A percentile compares a stretch with the other conserved stretches of the same genome.
Evolutionary conservation across 2,329 filamentous ascomycete species (phyloP).

Genomic region (Colletotrichum plurivorum): DNA sequence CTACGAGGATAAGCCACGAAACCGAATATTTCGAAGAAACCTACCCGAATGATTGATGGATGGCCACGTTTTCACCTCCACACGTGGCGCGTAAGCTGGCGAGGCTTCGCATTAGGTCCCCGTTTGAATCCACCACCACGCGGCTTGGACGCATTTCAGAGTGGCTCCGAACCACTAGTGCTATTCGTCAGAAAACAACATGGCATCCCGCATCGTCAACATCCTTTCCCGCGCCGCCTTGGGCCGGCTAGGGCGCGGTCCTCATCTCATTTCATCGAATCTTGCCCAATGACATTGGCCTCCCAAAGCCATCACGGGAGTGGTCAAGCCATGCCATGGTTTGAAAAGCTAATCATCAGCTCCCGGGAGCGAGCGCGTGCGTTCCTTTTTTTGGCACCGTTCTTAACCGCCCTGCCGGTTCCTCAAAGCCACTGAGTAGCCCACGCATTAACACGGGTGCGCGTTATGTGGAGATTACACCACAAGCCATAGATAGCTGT

Average conservation of each 20-base stretch:
- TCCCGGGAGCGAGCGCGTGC: neutral
- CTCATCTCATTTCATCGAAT: neutral
- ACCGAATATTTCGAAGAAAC: no score
- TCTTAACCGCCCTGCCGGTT: conserved; percentile 2
- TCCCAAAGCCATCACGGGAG: neutral
- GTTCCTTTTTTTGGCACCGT: neutral
- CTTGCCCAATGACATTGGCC: neutral
- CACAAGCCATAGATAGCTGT: conserved; percentile 11
- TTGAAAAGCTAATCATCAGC: neutral
- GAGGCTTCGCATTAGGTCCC: neutral
- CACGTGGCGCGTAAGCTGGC: neutral
- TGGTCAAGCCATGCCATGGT: neutral
- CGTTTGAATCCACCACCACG: neutral
- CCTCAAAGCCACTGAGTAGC: conserved; percentile 13
- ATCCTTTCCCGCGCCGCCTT: neutral
- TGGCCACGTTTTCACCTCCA: neutral
- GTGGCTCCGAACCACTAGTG: neutral
- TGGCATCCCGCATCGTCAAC: neutral
- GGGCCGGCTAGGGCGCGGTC: no score
- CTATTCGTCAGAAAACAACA: neutral
- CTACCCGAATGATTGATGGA: neutral
- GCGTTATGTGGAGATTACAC: conserved; percentile 25
- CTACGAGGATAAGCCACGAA: no score
- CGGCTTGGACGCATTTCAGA: neutral
- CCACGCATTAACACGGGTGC: neutral